Percentiles rank a stretch among this genome's conserved stretches.
Conservation (phyloP, 495 filamentous ascomycete genomes). For the Jackrogersella multiformis region DNA sequence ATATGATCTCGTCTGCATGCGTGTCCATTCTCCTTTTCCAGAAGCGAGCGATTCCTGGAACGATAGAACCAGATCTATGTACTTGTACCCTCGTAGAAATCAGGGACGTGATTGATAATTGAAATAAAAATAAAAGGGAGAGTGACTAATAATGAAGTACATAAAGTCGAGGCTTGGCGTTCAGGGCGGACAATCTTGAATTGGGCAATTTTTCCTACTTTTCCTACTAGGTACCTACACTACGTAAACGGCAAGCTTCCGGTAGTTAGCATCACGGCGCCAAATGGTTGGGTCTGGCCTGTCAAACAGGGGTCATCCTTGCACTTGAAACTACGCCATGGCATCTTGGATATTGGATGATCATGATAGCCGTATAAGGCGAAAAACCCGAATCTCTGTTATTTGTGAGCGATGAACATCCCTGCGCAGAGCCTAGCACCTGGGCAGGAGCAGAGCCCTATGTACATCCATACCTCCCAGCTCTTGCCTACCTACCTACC, state of each 20-base stretch:
- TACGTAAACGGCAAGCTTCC: conserved; percentile 45
- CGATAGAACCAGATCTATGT: conserved; percentile 35
- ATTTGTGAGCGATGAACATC: conserved; percentile 35
- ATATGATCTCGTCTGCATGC: conserved; percentile 45
- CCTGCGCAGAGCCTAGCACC: conserved; percentile 24
- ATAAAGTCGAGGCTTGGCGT: conserved; percentile 28
- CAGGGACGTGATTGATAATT: neutral
- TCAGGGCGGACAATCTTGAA: conserved; percentile 32
- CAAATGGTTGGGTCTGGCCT: conserved; percentile 41
- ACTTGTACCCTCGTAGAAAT: conserved; percentile 13
- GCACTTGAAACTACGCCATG: conserved; percentile 38
- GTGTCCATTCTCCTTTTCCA: conserved; percentile 34
- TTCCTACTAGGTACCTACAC: too few relatives aligned
- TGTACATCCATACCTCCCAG: too few relatives aligned
- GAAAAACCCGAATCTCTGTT: conserved; percentile 26
- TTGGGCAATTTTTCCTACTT: conserved; percentile 32
- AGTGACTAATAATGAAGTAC: conserved; percentile 34
- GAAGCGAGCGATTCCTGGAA: conserved; percentile 37
- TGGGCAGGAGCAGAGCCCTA: neutral
- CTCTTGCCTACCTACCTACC: neutral
- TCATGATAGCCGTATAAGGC: conserved; percentile 31
- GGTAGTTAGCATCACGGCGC: conserved; percentile 39
- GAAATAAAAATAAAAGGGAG: conserved; percentile 17
- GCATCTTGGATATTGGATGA: conserved; percentile 32
- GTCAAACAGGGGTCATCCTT: conserved; percentile 33